Evolutionary conservation across 495 filamentous ascomycete species (phyloP).

Genomic region (Aspergillus kassunensis): DNA sequence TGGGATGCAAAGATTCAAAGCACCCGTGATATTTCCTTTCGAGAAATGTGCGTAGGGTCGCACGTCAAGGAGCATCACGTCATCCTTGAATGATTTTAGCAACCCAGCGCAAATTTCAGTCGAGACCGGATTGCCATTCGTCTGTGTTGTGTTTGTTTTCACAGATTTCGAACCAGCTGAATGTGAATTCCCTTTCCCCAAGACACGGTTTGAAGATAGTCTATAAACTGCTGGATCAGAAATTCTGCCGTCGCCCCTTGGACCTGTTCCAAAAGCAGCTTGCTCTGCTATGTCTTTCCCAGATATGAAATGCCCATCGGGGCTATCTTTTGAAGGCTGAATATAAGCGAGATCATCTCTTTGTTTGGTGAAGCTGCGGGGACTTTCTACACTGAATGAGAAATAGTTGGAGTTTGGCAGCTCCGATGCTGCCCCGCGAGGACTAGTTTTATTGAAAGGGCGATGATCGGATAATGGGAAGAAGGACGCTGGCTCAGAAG

Average conservation of each 20-base stretch:
- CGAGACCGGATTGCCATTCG: constrained; percentile 40
- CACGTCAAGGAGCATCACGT: constrained; percentile 78
- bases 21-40: constrained; percentile 66
- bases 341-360: constrained; percentile 69
- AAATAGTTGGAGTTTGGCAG: constrained; percentile 79
- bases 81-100: constrained; percentile 51
- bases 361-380: constrained; percentile 57
- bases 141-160: not conserved
- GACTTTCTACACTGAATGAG: constrained; percentile 61
- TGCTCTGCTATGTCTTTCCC: constrained; percentile 75
- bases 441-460: constrained; percentile 39
- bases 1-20: constrained; percentile 90
- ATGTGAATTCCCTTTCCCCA: not conserved
- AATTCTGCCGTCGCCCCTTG: constrained; percentile 22
- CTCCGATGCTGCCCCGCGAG: constrained; percentile 35
- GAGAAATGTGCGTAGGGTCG: constrained; percentile 81
- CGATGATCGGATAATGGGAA: constrained; percentile 28
- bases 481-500: constrained; percentile 25
- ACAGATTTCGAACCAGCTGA: not conserved
- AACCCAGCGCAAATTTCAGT: constrained; percentile 62
- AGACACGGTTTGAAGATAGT: constrained; percentile 15
- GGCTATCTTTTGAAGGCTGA: constrained; percentile 63
- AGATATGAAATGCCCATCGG: constrained; percentile 63
- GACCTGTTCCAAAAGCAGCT: constrained; percentile 41
- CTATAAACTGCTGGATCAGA: constrained; percentile 21